Base-by-base conservation (phyloP, 495 filamentous ascomycete species). In the Penicillium cosmopolitanum region DNA sequence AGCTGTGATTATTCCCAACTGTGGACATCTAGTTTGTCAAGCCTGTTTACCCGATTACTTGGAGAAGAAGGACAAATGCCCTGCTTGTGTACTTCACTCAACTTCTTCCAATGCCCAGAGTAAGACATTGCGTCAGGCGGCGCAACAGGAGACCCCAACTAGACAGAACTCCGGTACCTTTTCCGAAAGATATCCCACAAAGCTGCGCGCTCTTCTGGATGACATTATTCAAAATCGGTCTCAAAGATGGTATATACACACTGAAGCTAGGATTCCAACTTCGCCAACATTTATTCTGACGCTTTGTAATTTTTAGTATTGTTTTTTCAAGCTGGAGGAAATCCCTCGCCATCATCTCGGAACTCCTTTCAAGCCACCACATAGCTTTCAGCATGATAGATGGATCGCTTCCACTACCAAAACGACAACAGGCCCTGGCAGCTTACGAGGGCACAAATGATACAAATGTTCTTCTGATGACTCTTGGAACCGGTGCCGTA, bases 261-360 rank as follows among this genome's bases (percentile, higher is more conserved):
- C 36, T 38, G 11, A 15, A 38, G 5, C 1, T 12, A 4, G 4
- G 11, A 38, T 38, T 13, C 8, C 36, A 13, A 13, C 15, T 13
- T 38, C 9, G 12, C 1, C 5, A 8, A 38, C 10, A 13, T 4
- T 12, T n/a, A 38, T n/a, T n/a, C 36, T 38, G 10, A 38, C 36
- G 11, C 15, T 13, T n/a, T 9, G 15, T 10, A 3, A 9, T 5
- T 4, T 55, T 4, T 55, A 56, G 53, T 31, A 56, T 56, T 23
- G 43, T 56, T 11, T 56, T 56, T 25, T 56, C 53, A 35, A 47
- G 53, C 28, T 56, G 53, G 53, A 47, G 28, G 13, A 48, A 48
- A 36, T 38, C 40, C 2, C 53, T 56, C 15, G 9, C 28, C 19
- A 42, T 56, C 15, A 16, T 56, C 18, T 34, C 38, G 7, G 25